Evolutionary conservation across 192 early-diverging fungal species (phyloP).

Genomic region (Obelidium mucronatum): DNA sequence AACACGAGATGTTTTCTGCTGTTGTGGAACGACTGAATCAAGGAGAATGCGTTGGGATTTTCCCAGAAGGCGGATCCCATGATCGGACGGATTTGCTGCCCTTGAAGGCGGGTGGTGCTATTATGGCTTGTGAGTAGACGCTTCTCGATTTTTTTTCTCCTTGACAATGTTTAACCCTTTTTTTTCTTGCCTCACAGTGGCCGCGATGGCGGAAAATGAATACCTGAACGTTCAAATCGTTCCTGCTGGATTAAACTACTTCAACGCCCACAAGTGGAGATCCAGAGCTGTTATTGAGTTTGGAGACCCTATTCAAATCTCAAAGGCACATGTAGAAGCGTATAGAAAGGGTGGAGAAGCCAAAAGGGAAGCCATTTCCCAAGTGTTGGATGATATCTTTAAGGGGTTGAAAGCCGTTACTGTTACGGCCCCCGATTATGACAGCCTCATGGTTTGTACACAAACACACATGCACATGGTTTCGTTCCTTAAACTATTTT

Average conservation of each 20-base stretch:
- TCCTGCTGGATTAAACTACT: conserved; percentile 93
- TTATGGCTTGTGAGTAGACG: conserved; percentile 52
- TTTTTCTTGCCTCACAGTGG: conserved; percentile 63
- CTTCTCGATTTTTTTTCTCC: not conserved
- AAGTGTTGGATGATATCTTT: conserved; percentile 80
- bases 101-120: conserved; percentile 78
- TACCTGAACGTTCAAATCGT: conserved; percentile 90
- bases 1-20: conserved; percentile 82
- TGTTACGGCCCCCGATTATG: conserved; percentile 91
- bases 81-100: conserved; percentile 96
- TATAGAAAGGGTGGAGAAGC: conserved; percentile 83
- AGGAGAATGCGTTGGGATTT: conserved; percentile 90
- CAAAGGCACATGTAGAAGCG: conserved; percentile 79
- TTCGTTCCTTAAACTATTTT: not conserved
- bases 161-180: not conserved
- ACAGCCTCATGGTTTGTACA: conserved; percentile 77
- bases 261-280: conserved; percentile 92
- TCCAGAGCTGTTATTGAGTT: conserved; percentile 98
- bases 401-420: conserved; percentile 88
- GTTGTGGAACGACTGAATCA: conserved; percentile 81
- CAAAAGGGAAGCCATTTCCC: conserved; percentile 82
- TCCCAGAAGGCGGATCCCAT: conserved; percentile 98
- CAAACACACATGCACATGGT: too few species aligned
- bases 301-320: conserved; percentile 87
- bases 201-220: conserved; percentile 89